Conservation (phyloP, 1,139 yeast species). For the Zygosaccharomyces pseudobailii region DNA sequence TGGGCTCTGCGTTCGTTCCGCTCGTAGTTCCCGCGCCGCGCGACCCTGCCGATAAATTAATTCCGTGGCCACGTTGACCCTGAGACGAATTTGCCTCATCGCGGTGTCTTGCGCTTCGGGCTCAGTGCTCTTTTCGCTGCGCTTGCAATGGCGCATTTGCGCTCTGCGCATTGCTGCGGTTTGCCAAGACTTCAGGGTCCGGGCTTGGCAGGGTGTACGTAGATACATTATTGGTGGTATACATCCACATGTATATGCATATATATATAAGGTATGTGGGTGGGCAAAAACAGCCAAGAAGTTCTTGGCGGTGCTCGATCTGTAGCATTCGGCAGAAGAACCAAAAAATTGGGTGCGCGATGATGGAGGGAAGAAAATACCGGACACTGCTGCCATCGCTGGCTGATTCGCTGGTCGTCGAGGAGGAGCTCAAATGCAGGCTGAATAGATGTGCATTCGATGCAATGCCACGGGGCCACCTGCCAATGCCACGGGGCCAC, state of each 20-base stretch:
- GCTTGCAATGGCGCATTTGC: neutral
- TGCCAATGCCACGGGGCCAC: neutral
- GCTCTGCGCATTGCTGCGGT: neutral
- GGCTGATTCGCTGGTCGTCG: conserved; percentile 13
- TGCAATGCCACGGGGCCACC: neutral
- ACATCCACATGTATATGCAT: neutral
- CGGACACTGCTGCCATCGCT: conserved; percentile 19
- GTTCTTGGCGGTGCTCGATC: neutral
- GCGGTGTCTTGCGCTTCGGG: neutral
- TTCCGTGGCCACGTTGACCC: neutral
- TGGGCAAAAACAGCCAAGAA: too few relatives aligned
- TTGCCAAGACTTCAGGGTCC: conserved; percentile 4
- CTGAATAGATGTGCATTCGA: conserved; percentile 15
- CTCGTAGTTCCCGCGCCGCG: neutral
- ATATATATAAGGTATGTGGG: neutral
- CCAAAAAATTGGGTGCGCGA: neutral
- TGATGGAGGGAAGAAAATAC: conserved; percentile 13
- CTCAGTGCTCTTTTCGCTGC: neutral
- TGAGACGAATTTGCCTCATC: neutral
- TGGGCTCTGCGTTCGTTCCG: neutral
- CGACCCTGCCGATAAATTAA: conserved; percentile 5
- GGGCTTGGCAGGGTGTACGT: conserved; percentile 2
- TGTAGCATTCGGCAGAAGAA: neutral
- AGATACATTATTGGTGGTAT: neutral
- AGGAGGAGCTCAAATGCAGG: conserved; percentile 18